Conservation (phyloP, 176 grass and related monocot genomes). For the Carex pumila region DNA sequence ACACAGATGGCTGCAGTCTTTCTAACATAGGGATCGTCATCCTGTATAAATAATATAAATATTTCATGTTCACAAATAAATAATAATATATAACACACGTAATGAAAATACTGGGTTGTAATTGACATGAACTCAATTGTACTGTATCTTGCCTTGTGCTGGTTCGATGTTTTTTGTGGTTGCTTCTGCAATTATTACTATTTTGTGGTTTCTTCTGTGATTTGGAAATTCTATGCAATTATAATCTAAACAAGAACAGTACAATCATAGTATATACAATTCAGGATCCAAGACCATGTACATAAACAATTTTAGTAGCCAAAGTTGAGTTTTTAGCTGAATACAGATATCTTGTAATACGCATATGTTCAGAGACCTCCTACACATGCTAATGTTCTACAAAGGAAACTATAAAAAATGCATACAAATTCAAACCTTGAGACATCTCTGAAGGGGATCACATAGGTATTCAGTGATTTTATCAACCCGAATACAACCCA, state of each 20-base stretch:
- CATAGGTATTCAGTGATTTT: constrained; percentile 99
- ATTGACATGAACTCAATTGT: not conserved
- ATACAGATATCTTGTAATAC: not conserved
- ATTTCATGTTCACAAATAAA: not conserved
- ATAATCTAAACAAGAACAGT: not conserved
- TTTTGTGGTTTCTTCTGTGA: not conserved
- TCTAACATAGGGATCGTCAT: constrained; percentile 98
- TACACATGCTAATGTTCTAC: not conserved
- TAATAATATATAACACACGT: not conserved
- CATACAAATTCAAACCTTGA: constrained; percentile 54
- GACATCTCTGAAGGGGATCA: constrained; percentile 98
- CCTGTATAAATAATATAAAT: constrained; percentile 32
- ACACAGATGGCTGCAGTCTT: constrained; percentile 99
- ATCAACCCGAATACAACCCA: constrained; percentile 98
- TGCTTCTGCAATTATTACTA: not conserved
- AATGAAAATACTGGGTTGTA: not conserved
- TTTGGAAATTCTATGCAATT: not conserved
- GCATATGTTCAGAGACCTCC: not conserved
- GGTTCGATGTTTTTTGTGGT: not conserved
- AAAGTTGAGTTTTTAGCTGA: not conserved
- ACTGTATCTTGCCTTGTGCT: not conserved
- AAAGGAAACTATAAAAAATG: constrained; percentile 4
- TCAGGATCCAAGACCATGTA: not conserved
- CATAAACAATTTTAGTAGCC: not conserved
- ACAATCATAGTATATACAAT: not conserved